Conservation (phyloP, 805 yeast species). For the Tetrapisispora iriomotensis region DNA sequence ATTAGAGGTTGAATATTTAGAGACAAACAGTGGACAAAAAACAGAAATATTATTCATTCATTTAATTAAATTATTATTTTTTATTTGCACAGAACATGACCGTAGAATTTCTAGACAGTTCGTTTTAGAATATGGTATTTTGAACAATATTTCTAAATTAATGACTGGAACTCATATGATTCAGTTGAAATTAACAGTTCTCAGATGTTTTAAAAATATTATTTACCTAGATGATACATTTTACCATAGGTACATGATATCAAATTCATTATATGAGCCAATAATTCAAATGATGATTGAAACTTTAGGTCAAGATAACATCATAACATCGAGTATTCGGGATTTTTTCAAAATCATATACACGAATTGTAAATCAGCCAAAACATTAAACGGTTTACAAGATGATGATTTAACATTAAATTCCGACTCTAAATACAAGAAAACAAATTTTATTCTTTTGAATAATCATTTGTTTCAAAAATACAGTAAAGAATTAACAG, state of each 20-base stretch:
- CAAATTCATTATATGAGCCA: conserved; percentile 40
- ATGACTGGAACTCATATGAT: conserved; percentile 32
- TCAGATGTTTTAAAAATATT: conserved; percentile 58
- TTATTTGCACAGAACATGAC: conserved; percentile 60
- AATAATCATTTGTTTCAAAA: conserved; percentile 23
- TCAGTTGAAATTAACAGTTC: conserved; percentile 54
- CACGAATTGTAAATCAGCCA: not conserved
- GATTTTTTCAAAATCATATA: conserved; percentile 48
- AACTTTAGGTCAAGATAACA: conserved; percentile 43
- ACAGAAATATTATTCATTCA: conserved; percentile 42
- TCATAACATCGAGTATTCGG: conserved; percentile 66
- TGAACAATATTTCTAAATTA: conserved; percentile 46
- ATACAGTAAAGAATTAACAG: conserved; percentile 6
- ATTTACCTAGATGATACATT: conserved; percentile 52
- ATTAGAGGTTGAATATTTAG: conserved; percentile 12
- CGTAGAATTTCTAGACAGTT: conserved; percentile 48
- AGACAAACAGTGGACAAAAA: conserved; percentile 4
- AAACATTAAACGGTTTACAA: not conserved
- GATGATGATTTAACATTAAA: not conserved
- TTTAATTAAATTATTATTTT: conserved; percentile 61
- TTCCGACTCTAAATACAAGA: conserved; percentile 4
- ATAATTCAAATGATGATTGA: conserved; percentile 42
- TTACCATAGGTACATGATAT: conserved; percentile 47
- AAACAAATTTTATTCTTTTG: conserved; percentile 17
- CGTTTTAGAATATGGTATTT: conserved; percentile 47